Evolutionary conservation across 805 yeast species (phyloP).

Genomic region (Suhomyces sp.): DNA sequence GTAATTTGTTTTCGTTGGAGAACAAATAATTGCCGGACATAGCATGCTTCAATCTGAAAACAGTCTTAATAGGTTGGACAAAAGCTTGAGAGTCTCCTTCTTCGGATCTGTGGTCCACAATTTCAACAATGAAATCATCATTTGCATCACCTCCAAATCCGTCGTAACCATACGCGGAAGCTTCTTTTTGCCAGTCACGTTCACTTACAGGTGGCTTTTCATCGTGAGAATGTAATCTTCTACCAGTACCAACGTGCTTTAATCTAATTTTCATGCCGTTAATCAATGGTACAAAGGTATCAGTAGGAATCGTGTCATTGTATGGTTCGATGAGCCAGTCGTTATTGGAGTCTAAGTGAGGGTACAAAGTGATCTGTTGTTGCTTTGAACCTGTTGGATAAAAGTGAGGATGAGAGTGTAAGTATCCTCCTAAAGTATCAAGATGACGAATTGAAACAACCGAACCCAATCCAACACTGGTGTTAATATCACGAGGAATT

Average conservation of each 20-base stretch:
- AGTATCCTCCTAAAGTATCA: conserved; percentile 74
- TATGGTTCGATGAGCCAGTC: conserved; percentile 70
- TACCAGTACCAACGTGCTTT: conserved; percentile 52
- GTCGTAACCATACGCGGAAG: conserved; percentile 70
- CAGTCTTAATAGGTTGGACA: conserved; percentile 65
- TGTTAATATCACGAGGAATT: conserved; percentile 57
- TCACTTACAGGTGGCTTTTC: conserved; percentile 76
- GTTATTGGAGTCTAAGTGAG: conserved; percentile 74
- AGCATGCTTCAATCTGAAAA: conserved; percentile 74
- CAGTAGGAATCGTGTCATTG: conserved; percentile 56
- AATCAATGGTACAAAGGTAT: conserved; percentile 58
- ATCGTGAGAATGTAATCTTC: conserved; percentile 82
- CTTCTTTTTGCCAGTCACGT: conserved; percentile 84
- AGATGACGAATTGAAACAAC: conserved; percentile 64
- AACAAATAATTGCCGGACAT: conserved; percentile 76
- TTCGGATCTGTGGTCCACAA: conserved; percentile 53
- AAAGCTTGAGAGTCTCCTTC: conserved; percentile 52
- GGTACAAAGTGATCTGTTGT: conserved; percentile 79
- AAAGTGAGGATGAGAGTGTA: conserved; percentile 73
- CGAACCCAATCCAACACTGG: conserved; percentile 75
- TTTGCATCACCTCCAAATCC: conserved; percentile 82
- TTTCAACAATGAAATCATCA: conserved; percentile 78
- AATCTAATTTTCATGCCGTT: conserved; percentile 74
- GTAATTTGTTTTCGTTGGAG: conserved; percentile 72
- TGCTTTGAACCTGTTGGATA: conserved; percentile 81